These are phyloP conservation scores for Phoma sp. DNA, from an alignment of 2,329 filamentous ascomycete species.

Conservation along the genomic window DNA sequence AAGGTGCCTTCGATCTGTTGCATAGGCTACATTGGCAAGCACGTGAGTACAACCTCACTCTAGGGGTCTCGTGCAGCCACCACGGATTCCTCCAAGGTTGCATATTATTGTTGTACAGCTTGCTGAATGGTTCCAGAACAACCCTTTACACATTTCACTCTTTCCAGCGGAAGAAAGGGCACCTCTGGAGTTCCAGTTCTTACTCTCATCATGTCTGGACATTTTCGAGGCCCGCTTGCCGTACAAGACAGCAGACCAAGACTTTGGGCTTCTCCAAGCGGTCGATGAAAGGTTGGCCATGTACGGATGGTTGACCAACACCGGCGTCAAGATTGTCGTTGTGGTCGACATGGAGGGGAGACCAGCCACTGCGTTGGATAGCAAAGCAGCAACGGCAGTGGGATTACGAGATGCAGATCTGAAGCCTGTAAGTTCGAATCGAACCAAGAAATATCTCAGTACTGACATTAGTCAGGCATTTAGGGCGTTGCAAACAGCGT, in stretches of 20 bases:
- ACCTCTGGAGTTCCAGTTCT: constrained; percentile 87
- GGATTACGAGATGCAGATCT: constrained; percentile 86
- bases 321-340: constrained; percentile 86
- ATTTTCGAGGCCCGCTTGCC: constrained; percentile 87
- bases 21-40: constrained; percentile 90
- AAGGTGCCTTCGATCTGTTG: constrained; percentile 81
- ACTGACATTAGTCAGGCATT: constrained; percentile 67
- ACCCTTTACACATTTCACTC: constrained; percentile 90
- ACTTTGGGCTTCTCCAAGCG: constrained; percentile 89
- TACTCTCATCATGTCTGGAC: constrained; percentile 90
- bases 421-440: constrained; percentile 67
- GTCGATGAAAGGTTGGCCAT: constrained; percentile 91
- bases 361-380: constrained; percentile 48
- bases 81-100: not conserved
- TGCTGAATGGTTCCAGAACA: constrained; percentile 69
- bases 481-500: constrained; percentile 88
- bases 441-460: no score
- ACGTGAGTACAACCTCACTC: constrained; percentile 62
- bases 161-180: constrained; percentile 79
- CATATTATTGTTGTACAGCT: not conserved
- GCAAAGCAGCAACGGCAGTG: constrained; percentile 56
- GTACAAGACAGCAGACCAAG: constrained; percentile 75
- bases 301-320: constrained; percentile 97
- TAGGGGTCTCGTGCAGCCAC: not conserved
- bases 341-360: constrained; percentile 89